phyloP scores from a whole-genome alignment of 257 asterid genomes.

The Nicotiana sylvestris region DNA sequence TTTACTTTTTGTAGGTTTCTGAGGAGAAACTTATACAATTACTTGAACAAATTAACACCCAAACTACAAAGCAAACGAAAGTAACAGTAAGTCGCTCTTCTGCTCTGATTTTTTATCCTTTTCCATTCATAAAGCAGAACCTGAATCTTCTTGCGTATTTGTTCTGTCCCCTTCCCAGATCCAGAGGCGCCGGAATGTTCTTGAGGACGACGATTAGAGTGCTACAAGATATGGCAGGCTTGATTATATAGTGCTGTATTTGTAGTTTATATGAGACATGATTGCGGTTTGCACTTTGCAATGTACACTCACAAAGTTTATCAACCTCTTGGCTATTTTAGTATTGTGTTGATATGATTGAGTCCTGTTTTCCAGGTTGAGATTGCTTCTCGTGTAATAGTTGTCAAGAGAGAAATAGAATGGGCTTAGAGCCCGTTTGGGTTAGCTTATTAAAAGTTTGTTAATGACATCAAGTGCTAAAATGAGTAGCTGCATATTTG shows the following conservation, averaged over 20 bases:
- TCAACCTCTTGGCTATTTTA: background rate
- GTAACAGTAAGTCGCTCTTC: conserved; percentile 66
- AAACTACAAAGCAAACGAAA: conserved; percentile 86
- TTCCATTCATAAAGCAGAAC: background rate
- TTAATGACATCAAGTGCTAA: too few species aligned
- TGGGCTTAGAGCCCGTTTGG: background rate
- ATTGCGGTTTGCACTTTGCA: background rate
- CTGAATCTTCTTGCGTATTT: conserved; percentile 4
- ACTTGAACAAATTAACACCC: conserved; percentile 95
- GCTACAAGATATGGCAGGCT: background rate
- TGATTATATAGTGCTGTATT: background rate
- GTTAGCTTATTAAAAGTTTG: too few species aligned
- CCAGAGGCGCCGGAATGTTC: conserved; percentile 75
- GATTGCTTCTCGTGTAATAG: background rate
- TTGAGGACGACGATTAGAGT: conserved; percentile 75
- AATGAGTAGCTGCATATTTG: too few species aligned
- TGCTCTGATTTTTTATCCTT: background rate
- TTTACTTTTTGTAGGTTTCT: conserved; percentile 51
- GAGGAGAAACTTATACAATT: conserved; percentile 85
- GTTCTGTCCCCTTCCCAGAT: conserved; percentile 42
- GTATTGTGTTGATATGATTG: background rate
- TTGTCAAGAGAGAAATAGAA: background rate
- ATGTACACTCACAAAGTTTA: background rate
- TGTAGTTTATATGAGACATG: background rate
- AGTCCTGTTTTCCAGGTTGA: background rate